A percentile compares a stretch with the other conserved stretches of the same genome.
These are phyloP conservation scores for Apiotrichum gracile DNA, from an alignment of 1,284 basidiomycete species.

Conservation along the genomic window DNA sequence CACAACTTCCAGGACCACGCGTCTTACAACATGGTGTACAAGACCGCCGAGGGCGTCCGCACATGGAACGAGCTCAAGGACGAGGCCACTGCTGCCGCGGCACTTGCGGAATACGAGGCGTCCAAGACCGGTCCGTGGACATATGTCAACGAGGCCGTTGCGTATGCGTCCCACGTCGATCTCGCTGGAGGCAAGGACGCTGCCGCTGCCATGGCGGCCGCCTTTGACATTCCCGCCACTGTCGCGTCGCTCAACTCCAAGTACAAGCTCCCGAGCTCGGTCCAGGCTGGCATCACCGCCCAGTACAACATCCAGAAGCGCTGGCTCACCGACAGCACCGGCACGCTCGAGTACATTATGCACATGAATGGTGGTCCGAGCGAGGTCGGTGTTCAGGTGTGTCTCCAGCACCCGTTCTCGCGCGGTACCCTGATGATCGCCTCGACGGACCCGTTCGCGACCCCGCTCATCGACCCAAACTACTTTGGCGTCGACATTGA, in stretches of 20 bases:
- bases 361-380: slow-evolving; percentile 29
- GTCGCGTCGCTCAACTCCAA: slow-evolving; percentile 59
- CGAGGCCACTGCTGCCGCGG: slow-evolving; percentile 23
- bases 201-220: slow-evolving; percentile 36
- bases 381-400: slow-evolving; percentile 29
- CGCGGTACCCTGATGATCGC: slow-evolving; percentile 51
- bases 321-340: slow-evolving; percentile 30
- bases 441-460: slow-evolving; percentile 54
- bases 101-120: slow-evolving; percentile 25
- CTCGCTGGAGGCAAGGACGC: slow-evolving; percentile 14
- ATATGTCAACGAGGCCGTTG: slow-evolving; percentile 46
- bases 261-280: slow-evolving; percentile 29
- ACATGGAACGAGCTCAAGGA: slow-evolving; percentile 37
- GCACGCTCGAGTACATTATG: slow-evolving; percentile 43
- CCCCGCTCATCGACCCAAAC: slow-evolving; percentile 58
- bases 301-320: slow-evolving; percentile 34
- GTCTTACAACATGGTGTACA: slow-evolving; percentile 32
- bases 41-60: slow-evolving; percentile 16
- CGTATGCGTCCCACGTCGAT: slow-evolving; percentile 27
- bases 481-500: slow-evolving; percentile 51
- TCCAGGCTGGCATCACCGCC: slow-evolving; percentile 30
- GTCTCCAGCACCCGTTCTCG: slow-evolving; percentile 44
- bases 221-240: slow-evolving; percentile 57
- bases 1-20: slow-evolving; percentile 24
- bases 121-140: slow-evolving; percentile 37